These are phyloP conservation scores for Podospora sp. DNA, from an alignment of 495 filamentous ascomycete genomes.

Conservation along the genomic window DNA sequence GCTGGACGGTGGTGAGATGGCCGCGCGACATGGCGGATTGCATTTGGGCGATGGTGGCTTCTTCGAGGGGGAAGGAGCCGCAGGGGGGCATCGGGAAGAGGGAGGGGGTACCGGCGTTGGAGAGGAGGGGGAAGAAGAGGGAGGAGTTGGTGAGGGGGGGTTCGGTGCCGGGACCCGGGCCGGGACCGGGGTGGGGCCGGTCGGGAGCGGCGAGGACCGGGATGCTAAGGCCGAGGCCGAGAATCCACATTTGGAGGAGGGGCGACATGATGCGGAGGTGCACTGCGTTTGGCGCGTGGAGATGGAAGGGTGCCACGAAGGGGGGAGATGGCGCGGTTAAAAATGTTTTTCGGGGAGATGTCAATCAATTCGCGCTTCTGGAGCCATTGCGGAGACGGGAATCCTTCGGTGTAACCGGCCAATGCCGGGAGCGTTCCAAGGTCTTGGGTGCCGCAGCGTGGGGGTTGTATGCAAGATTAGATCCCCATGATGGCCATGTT, in stretches of 20 bases:
- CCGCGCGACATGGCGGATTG: slow-evolving; percentile 41
- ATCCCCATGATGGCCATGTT: no score
- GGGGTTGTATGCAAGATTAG: no score
- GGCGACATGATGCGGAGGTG: no score
- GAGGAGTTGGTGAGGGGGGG: neutral
- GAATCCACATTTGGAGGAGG: neutral
- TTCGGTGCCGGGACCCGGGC: neutral
- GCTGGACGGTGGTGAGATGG: slow-evolving; percentile 47
- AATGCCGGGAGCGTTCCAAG: no score
- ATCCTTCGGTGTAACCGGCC: neutral
- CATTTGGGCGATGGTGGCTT: slow-evolving; percentile 52
- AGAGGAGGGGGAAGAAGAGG: slow-evolving; percentile 25
- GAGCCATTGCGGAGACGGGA: neutral
- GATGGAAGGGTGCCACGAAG: no score
- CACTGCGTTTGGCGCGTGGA: no score
- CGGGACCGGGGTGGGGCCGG: neutral
- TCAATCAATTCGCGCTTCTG: neutral
- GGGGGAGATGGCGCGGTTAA: no score
- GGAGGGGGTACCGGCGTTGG: slow-evolving; percentile 20
- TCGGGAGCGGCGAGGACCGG: neutral
- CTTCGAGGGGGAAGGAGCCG: slow-evolving; percentile 63
- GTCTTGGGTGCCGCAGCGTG: no score
- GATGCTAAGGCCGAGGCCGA: neutral
- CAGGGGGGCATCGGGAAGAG: slow-evolving; percentile 61
- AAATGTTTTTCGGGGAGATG: neutral